Evolutionary conservation across 768 basidiomycete genomes (phyloP), one percentile per base, ranked within the genome.

Genomic region (Leccinum subgranulosum): DNA sequence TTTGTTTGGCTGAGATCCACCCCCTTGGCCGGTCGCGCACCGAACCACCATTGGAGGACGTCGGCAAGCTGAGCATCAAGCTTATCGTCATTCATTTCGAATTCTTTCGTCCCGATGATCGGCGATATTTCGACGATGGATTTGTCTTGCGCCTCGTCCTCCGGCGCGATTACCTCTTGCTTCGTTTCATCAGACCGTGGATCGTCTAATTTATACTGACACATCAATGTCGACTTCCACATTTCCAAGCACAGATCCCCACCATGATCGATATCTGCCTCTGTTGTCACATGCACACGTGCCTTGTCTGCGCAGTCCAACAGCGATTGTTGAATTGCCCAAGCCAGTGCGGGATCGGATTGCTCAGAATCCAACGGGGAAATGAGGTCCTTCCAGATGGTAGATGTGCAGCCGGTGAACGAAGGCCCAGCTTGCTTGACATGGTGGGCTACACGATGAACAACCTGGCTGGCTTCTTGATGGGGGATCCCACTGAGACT

Each of bases 21-120:
- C 1, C 94, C 94, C n/a, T 72, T 69, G 0, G 93, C 84, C 29
- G 78, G 74, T 41, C 93, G 78, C 53, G 77, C 63, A 1, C 92
- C 90, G 56, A 79, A 73, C 94, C 94, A 96, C 84, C 88, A 94
- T 51, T 78, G 69, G 2, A 93, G 69, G 1, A 87, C 75, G 53
- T 77, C 77, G 1, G 65, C 62, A 23, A 94, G 71, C 60, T 88
- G 79, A 1, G 59, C 58, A 23, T 85, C 78, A 19, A 96, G 77
- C 46, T 82, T 59, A 1, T 46, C 41, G 9, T 82, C 75, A 50
- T 90, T 76, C 68, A 88, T 78, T 1, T 45, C 23, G 59, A 95
- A 91, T 23, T 68, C 64, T 61, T 81, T 86, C 8, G 69, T 81
- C 14, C 92, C 93, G 25, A 96, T 84, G 36, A 92, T 81, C 17